phyloP scores from a whole-genome alignment of 768 basidiomycete species.

The Serendipita indica region DNA sequence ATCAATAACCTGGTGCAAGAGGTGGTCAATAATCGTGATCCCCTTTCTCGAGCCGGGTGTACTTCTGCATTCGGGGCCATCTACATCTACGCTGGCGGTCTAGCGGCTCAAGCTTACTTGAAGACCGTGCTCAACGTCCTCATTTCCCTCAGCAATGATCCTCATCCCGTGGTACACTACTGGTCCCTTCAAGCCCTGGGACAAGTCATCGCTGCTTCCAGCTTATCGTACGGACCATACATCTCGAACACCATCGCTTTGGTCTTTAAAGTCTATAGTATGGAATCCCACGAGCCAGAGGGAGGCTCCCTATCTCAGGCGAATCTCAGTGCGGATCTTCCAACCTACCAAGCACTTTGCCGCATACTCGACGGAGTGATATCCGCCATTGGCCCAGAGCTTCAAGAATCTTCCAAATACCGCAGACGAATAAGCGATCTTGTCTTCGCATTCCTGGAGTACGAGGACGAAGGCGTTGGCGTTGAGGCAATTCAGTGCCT shows the following conservation, averaged over 20 bases:
- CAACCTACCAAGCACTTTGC: conserved; percentile 82
- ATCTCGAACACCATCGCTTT: conserved; percentile 80
- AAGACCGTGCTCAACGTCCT: conserved; percentile 93
- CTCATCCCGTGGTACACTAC: conserved; percentile 91
- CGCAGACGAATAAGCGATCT: conserved; percentile 71
- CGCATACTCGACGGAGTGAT: conserved; percentile 87
- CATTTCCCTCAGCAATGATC: conserved; percentile 89
- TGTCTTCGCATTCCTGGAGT: conserved; percentile 69
- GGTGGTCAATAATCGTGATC: conserved; percentile 88
- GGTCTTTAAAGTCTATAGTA: conserved; percentile 75
- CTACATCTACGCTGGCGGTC: conserved; percentile 79
- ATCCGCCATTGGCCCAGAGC: conserved; percentile 86
- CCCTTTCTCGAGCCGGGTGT: conserved; percentile 83
- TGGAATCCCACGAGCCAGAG: conserved; percentile 84
- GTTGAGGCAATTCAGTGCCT: conserved; percentile 94
- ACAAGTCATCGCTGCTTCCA: conserved; percentile 80
- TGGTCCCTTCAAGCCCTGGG: conserved; percentile 79
- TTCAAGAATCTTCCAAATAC: conserved; percentile 72
- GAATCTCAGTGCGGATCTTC: conserved; percentile 80
- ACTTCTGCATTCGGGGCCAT: conserved; percentile 85
- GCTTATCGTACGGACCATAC: conserved; percentile 79
- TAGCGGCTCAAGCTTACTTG: conserved; percentile 86
- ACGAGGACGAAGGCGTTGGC: conserved; percentile 73
- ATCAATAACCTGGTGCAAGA: conserved; percentile 86
- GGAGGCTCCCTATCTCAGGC: conserved; percentile 71